Evolutionary conservation across 805 yeast genomes (phyloP).

Genomic region (Candida chauliodis): DNA sequence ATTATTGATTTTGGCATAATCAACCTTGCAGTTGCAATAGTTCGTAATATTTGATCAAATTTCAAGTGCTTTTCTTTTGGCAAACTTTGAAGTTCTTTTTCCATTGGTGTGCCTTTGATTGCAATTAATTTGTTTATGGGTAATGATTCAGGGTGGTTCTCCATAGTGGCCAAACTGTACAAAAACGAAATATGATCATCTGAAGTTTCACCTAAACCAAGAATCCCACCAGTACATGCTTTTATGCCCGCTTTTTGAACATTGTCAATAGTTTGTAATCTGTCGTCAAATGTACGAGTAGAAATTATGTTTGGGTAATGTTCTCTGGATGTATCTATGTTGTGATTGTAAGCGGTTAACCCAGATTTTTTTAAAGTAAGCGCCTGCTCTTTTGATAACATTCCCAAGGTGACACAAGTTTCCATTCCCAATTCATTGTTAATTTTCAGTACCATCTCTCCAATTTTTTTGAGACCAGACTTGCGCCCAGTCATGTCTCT

Average conservation of each 20-base stretch:
- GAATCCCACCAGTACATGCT: slow-evolving; percentile 77
- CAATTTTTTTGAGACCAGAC: slow-evolving; percentile 57
- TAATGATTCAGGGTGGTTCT: slow-evolving; percentile 72
- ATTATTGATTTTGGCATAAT: slow-evolving; percentile 71
- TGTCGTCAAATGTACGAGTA: slow-evolving; percentile 68
- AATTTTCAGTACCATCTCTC: slow-evolving; percentile 61
- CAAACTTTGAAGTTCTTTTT: slow-evolving; percentile 43
- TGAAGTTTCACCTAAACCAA: slow-evolving; percentile 72
- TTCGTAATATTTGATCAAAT: slow-evolving; percentile 62
- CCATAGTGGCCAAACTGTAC: slow-evolving; percentile 63
- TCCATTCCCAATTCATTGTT: slow-evolving; percentile 64
- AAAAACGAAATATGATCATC: slow-evolving; percentile 70
- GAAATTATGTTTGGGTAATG: slow-evolving; percentile 71
- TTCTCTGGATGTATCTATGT: slow-evolving; percentile 75
- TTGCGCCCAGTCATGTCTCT: slow-evolving; percentile 79
- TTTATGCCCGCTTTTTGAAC: slow-evolving; percentile 62
- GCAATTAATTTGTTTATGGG: slow-evolving; percentile 81
- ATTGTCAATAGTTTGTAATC: slow-evolving; percentile 61
- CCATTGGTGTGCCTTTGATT: slow-evolving; percentile 75
- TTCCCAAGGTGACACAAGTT: slow-evolving; percentile 77
- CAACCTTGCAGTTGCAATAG: slow-evolving; percentile 72
- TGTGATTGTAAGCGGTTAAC: slow-evolving; percentile 78
- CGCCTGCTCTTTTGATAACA: slow-evolving; percentile 68
- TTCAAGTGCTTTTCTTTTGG: slow-evolving; percentile 42
- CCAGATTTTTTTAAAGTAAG: slow-evolving; percentile 60